These are phyloP conservation scores for Cladosporium sp. DNA, from an alignment of 2,329 filamentous ascomycete species.

Conservation along the genomic window DNA sequence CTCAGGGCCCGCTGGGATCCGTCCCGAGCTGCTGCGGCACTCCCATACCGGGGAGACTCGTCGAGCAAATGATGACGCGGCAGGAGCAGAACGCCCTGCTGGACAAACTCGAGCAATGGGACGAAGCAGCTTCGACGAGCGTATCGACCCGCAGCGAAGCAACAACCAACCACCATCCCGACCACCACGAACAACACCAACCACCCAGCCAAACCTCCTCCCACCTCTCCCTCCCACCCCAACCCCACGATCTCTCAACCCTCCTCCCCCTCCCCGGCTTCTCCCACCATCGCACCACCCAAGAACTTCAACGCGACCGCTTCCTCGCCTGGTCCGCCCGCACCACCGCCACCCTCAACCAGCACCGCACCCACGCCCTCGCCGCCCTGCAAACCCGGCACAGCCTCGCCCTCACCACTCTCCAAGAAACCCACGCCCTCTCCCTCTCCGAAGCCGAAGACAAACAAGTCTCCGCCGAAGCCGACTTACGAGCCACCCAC, in stretches of 20 bases:
- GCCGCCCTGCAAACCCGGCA: constrained; percentile 18
- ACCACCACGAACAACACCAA: neutral
- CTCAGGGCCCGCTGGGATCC: constrained; percentile 27
- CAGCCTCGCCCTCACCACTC: constrained; percentile 21
- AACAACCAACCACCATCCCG: neutral
- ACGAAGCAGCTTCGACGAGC: constrained; percentile 21
- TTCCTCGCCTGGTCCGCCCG: constrained; percentile 26
- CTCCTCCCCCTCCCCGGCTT: constrained; percentile 25
- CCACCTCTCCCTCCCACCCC: constrained; percentile 9
- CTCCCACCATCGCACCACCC: constrained; percentile 21
- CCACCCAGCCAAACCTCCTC: neutral
- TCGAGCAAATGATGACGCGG: constrained; percentile 36
- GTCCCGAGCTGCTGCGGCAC: constrained; percentile 39
- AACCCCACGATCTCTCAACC: constrained; percentile 19
- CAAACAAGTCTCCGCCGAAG: constrained; percentile 40
- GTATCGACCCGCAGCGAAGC: neutral
- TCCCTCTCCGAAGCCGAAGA: constrained; percentile 42
- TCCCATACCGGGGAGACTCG: constrained; percentile 36
- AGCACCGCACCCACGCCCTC: constrained; percentile 18
- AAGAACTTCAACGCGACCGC: constrained; percentile 28
- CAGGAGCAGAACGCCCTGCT: constrained; percentile 35
- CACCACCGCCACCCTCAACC: constrained; percentile 20
- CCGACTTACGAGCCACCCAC: constrained; percentile 39
- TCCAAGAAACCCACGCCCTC: constrained; percentile 33
- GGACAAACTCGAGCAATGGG: constrained; percentile 30